Evolutionary conservation across 352 stramenopile species (phyloP).

Genomic region (Phytophthora melonis): DNA sequence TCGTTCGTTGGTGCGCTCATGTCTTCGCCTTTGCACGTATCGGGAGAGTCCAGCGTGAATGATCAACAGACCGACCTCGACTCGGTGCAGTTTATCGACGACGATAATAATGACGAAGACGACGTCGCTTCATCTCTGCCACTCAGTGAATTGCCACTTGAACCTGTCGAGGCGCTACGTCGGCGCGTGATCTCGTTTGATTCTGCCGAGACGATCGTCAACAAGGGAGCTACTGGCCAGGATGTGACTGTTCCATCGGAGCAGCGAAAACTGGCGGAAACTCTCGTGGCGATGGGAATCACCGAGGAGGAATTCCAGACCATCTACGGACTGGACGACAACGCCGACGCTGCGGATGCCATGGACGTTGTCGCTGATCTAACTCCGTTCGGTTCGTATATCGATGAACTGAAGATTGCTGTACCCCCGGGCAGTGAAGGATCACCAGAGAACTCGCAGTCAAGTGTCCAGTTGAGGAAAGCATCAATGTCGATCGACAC

Average conservation of each 20-base stretch:
- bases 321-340: slow-evolving; percentile 40
- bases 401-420: slow-evolving; percentile 25
- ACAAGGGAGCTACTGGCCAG: slow-evolving; percentile 54
- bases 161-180: slow-evolving; percentile 68
- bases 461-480: slow-evolving; percentile 15
- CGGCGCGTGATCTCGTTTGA: slow-evolving; percentile 82
- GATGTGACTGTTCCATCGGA: slow-evolving; percentile 53
- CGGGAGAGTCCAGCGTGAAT: slow-evolving; percentile 38
- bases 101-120: slow-evolving; percentile 40
- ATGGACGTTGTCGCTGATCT: slow-evolving; percentile 23
- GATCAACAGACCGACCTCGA: slow-evolving; percentile 41
- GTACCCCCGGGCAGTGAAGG: slow-evolving; percentile 7
- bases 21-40: slow-evolving; percentile 49
- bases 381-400: slow-evolving; percentile 11
- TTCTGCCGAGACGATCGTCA: slow-evolving; percentile 80
- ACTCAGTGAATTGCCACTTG: slow-evolving; percentile 41
- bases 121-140: slow-evolving; percentile 10
- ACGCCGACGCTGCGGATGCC: slow-evolving; percentile 25
- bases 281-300: slow-evolving; percentile 77
- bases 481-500: slow-evolving; percentile 30
- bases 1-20: slow-evolving; percentile 63
- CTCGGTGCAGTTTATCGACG: slow-evolving; percentile 42
- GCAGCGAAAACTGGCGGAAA: slow-evolving; percentile 75
- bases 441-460: slow-evolving; percentile 4
- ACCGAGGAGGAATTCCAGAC: slow-evolving; percentile 55